Base-by-base conservation (phyloP, 1,284 basidiomycete genomes). In the Dichomitus squalens region DNA sequence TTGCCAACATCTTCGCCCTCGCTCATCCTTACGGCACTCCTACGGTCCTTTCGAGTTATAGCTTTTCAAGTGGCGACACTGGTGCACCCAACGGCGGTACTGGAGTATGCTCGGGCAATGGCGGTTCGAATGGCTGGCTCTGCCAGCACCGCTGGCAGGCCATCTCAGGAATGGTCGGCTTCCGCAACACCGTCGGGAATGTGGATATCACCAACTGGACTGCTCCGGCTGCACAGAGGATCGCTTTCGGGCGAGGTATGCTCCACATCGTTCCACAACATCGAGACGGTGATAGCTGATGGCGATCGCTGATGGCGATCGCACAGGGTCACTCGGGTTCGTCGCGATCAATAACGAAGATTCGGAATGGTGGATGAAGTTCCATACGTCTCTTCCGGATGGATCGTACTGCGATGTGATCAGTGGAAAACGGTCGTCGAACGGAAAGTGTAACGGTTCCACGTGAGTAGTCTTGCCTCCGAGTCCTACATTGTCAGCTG, bases 21-120 rank as follows among this genome's bases (percentile, higher is more conserved):
- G 83, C 85, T 0, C 83, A 87, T 67, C 77, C 85, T 0, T 90
- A 86, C 67, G 87, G 87, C 50, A 84, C 80, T 5, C 86, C 87
- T 0, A 82, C 83, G 0, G 72, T 90, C 48, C 75, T 89, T 0
- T 88, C 86, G 0, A 82, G 83, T 62, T 90, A 84, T 66, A 54
- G 62, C 40, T 86, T 82, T 27, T 23, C 20, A 2, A 70, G 75
- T 35, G 74, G 62, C 7, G 84, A 86, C 62, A 79, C 71, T n/a
- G 87, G 87, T 18, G 77, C 82, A n/a, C 78, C 78, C 0, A 77
- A 78, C 60, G 69, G 70, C 20, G 75, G 77, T 34, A 53, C 67
- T 5, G 85, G 84, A 18, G 76, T 80, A 3, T 88, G 86, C 66
- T 76, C 76, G 4, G 72, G 74, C 0, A 79, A 68, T 14, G 79